These are phyloP conservation scores for Ogataea polymorpha DNA, from an alignment of 805 yeast species.

Conservation along the genomic window DNA sequence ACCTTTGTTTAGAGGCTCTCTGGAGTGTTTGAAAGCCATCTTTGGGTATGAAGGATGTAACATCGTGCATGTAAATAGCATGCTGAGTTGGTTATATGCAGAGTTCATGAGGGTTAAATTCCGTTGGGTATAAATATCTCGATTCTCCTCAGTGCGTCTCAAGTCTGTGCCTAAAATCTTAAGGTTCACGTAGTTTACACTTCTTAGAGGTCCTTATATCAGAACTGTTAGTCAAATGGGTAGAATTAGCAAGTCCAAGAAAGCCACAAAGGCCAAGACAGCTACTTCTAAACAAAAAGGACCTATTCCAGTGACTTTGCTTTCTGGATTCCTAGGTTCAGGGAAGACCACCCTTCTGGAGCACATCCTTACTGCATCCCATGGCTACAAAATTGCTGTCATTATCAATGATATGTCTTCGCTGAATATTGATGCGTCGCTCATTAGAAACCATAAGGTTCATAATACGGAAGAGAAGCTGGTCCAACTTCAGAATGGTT, in stretches of 20 bases:
- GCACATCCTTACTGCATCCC: conserved; percentile 2
- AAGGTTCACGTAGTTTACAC: conserved; percentile 1
- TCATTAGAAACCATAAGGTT: conserved; percentile 1
- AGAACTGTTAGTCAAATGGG: conserved; percentile 1
- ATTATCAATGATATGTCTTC: conserved; percentile 1
- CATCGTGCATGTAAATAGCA: conserved; percentile 1
- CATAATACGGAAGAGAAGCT: conserved; percentile 1
- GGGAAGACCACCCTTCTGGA: conserved; percentile 1
- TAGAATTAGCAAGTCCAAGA: conserved; percentile 1
- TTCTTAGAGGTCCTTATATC: neutral
- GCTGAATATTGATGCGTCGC: conserved; percentile 1
- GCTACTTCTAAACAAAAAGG: neutral
- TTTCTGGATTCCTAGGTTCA: conserved; percentile 1
- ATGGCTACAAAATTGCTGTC: conserved; percentile 1
- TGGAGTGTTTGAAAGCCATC: neutral
- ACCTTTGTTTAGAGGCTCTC: conserved; percentile 1
- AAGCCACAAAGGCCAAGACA: conserved; percentile 1
- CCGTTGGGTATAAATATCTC: conserved; percentile 1
- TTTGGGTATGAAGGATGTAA: conserved; percentile 1
- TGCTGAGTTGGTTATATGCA: conserved; percentile 1
- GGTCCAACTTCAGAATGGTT: conserved; percentile 1
- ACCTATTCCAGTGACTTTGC: conserved; percentile 1
- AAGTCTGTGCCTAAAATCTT: neutral
- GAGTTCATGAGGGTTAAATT: conserved; percentile 1
- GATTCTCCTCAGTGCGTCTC: neutral